Conservation (phyloP, 2,329 filamentous ascomycete species). For the Hypoxylon sp. region DNA sequence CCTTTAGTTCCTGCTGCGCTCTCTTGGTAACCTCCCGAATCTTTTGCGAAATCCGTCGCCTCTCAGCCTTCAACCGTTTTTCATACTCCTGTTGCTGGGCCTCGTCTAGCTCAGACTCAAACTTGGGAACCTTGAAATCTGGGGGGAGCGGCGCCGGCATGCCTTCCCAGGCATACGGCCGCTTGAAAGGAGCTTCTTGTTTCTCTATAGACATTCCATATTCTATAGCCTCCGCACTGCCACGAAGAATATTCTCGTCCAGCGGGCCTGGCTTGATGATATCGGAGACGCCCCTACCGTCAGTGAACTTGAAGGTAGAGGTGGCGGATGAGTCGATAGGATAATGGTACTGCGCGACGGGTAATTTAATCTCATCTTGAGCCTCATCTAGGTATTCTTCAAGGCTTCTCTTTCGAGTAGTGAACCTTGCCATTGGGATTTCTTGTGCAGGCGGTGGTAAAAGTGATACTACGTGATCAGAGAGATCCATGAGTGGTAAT, state of each 20-base stretch:
- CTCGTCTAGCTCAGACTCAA: background rate
- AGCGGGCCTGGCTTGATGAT: constrained; percentile 12
- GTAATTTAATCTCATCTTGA: background rate
- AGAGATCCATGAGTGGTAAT: constrained; percentile 15
- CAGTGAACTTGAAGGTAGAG: constrained; percentile 27
- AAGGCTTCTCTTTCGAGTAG: background rate
- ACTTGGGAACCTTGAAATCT: background rate
- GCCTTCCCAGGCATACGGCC: constrained; percentile 13
- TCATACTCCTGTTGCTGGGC: background rate
- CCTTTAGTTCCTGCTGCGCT: background rate
- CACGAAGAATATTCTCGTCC: constrained; percentile 16
- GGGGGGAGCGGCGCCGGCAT: background rate
- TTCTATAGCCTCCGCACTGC: constrained; percentile 9
- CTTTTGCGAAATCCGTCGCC: background rate
- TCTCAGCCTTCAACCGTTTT: background rate
- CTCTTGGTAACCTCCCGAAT: background rate
- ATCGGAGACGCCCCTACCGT: constrained; percentile 14
- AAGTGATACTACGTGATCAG: constrained; percentile 11
- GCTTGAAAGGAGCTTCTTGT: background rate
- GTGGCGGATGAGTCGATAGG: constrained; percentile 22
- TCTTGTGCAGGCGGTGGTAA: too few species aligned
- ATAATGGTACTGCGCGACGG: constrained; percentile 27
- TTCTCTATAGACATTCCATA: background rate
- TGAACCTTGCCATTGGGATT: background rate
- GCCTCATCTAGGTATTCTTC: background rate